These are phyloP conservation scores for Pulchroboletus neoregius DNA, from an alignment of 1,284 basidiomycete genomes.

Conservation along the genomic window DNA sequence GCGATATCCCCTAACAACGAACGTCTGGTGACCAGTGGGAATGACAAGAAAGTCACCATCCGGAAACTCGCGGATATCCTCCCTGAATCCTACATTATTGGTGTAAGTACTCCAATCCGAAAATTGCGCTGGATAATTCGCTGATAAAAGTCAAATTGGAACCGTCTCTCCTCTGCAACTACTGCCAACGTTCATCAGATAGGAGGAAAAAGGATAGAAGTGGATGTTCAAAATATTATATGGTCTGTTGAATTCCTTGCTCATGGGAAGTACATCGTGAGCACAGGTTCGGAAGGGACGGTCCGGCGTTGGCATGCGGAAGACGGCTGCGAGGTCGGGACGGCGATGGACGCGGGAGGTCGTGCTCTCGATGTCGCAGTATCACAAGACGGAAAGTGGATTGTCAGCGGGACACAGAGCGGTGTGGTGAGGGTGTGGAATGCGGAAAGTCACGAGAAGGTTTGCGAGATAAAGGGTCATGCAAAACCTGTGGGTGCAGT, in stretches of 20 bases:
- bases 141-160: too few species aligned
- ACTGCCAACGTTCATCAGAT: background rate
- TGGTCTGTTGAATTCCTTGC: background rate
- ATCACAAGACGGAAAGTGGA: slow-evolving; percentile 9
- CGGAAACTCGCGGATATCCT: background rate
- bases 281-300: background rate
- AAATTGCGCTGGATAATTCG: too few species aligned
- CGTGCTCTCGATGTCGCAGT: background rate
- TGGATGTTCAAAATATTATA: background rate
- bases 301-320: background rate
- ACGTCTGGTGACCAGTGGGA: background rate
- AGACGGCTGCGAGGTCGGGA: background rate
- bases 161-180: background rate
- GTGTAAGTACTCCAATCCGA: background rate
- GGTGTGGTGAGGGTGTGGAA: slow-evolving; percentile 7
- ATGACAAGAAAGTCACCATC: background rate
- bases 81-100: background rate
- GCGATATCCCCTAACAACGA: background rate
- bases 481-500: too few species aligned
- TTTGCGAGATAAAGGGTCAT: background rate
- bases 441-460: background rate
- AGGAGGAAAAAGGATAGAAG: background rate
- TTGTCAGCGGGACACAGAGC: background rate
- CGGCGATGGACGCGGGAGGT: background rate
- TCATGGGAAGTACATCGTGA: background rate